Percentiles rank a stretch among this genome's conserved stretches.
Evolutionary conservation across 257 asterid species (phyloP).

Genomic region (Solanum sitiens): DNA sequence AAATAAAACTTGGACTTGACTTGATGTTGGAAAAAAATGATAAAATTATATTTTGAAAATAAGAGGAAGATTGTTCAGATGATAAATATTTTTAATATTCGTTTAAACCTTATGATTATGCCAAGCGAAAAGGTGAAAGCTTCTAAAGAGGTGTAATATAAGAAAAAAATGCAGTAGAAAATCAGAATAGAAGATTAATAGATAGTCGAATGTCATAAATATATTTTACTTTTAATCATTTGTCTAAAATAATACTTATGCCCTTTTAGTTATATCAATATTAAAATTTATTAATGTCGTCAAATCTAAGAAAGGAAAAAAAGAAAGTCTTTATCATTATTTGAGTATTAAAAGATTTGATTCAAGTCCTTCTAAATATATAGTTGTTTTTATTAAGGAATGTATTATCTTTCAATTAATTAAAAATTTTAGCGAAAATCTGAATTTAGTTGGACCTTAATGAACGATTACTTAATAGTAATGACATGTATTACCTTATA

Average conservation of each 20-base stretch:
- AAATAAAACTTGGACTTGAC: neutral
- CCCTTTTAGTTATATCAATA: no score
- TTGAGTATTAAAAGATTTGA: neutral
- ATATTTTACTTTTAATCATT: no score
- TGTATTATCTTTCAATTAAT: no score
- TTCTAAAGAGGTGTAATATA: no score
- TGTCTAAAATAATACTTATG: rapidly evolving
- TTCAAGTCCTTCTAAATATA: neutral
- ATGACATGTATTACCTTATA: neutral
- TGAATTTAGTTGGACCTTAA: no score
- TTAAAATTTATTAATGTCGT: no score
- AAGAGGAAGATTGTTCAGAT: neutral
- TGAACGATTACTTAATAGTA: no score
- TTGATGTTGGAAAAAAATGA: neutral
- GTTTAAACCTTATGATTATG: rapidly evolving
- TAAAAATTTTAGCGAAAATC: no score
- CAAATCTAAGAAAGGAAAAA: no score
- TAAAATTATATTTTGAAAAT: neutral
- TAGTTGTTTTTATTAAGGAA: no score
- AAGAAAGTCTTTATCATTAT: neutral
- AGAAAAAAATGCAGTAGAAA: no score
- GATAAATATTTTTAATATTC: neutral
- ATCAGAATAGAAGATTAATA: no score
- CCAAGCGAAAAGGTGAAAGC: neutral
- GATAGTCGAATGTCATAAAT: neutral